These are phyloP conservation scores for Penicillium cataractarum DNA, from an alignment of 495 filamentous ascomycete species.

Conservation along the genomic window DNA sequence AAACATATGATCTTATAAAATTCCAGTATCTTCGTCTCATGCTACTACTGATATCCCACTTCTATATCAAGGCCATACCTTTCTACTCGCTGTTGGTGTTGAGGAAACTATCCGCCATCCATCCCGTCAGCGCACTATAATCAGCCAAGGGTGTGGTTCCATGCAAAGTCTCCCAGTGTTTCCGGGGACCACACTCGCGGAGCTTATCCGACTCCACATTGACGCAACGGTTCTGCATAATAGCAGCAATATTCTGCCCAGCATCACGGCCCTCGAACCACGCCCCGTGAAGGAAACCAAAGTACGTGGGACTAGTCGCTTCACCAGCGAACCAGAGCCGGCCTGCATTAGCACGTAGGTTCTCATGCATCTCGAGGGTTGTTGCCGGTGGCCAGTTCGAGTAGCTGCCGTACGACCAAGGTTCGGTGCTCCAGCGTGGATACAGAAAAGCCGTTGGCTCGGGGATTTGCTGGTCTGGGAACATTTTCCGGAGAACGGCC, in stretches of 20 bases:
- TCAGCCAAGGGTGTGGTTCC: conserved; percentile 23
- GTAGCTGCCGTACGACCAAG: conserved; percentile 72
- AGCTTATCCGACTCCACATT: conserved; percentile 10
- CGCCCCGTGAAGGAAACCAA: conserved; percentile 71
- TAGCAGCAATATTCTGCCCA: conserved; percentile 54
- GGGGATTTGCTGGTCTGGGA: conserved; percentile 59
- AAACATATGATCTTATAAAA: too few relatives aligned
- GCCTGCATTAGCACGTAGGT: conserved; percentile 66
- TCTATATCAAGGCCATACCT: neutral
- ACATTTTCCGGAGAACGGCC: conserved; percentile 68
- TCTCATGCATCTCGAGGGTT: conserved; percentile 70
- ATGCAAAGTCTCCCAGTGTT: conserved; percentile 18
- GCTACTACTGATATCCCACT: neutral
- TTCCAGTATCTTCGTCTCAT: too few relatives aligned
- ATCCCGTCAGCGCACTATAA: conserved; percentile 25
- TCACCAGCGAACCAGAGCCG: conserved; percentile 74
- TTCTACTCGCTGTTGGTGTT: neutral
- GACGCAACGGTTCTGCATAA: conserved; percentile 13
- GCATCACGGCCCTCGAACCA: conserved; percentile 64
- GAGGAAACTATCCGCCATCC: conserved; percentile 22
- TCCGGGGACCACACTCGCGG: conserved; percentile 16
- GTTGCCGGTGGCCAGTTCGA: conserved; percentile 72
- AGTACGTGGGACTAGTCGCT: conserved; percentile 69
- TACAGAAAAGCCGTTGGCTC: conserved; percentile 71
- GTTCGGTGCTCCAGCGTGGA: conserved; percentile 67